Evolutionary conservation across 345 rosid genomes (phyloP).

Genomic region (Ceriops tagal): DNA sequence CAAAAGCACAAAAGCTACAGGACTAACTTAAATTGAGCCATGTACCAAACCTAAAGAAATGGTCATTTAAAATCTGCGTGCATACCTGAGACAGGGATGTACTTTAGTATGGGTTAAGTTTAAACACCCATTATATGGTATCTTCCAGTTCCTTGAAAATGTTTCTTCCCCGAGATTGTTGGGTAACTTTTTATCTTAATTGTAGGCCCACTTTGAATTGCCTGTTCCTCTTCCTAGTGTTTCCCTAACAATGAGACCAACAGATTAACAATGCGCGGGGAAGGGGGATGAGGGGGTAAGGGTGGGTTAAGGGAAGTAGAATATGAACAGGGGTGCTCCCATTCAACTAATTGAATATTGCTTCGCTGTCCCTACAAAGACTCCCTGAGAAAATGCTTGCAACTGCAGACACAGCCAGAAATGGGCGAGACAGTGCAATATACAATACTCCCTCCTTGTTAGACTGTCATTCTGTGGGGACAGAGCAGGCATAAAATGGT

Average conservation of each 20-base stretch:
- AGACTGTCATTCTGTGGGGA: background rate
- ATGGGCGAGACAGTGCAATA: background rate
- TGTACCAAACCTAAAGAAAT: no score
- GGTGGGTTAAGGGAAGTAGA: background rate
- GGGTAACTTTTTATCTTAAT: background rate
- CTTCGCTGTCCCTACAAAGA: constrained; percentile 7
- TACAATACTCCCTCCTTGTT: constrained; percentile 12
- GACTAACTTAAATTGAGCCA: no score
- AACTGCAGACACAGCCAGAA: background rate
- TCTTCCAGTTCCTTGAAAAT: background rate
- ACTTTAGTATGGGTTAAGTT: no score
- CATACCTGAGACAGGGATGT: no score
- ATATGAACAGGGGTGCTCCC: background rate
- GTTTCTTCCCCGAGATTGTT: background rate
- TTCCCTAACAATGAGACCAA: background rate
- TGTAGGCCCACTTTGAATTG: background rate
- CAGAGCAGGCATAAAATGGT: background rate
- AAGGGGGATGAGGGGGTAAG: background rate
- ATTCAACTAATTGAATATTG: background rate
- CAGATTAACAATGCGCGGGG: no score
- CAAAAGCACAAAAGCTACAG: no score
- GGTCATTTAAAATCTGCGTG: no score
- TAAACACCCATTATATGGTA: no score
- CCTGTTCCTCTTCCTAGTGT: background rate
- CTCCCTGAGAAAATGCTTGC: constrained; percentile 5